Evolutionary conservation across 176 grass and related monocot genomes (phyloP), one percentile per base, ranked within the genome.

Genomic region (Typha latifolia): DNA sequence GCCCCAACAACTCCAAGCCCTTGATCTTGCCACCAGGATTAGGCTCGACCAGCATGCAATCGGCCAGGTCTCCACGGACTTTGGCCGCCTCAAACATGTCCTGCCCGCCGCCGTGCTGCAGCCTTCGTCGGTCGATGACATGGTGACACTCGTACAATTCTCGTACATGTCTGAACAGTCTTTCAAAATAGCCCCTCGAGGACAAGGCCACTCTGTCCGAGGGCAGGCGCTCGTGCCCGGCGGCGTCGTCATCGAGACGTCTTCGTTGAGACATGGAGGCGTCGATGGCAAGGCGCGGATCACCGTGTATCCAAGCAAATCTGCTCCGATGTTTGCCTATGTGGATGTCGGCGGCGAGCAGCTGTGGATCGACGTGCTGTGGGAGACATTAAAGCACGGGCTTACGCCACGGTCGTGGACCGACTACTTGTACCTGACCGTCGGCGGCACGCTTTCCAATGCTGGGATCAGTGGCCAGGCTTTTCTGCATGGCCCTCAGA

Each of bases 301-400:
- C 48, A 15, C 15, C 29, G 88, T 81, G 72, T 26, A 1, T 43
- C 65, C 2, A 66, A 72, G 0, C 22, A 55, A 10, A 43, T 43
- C 37, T 9, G 37, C 37, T 43, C 37, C 1, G 37, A 43, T 43
- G 37, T 43, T 43, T 7, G 37, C 37, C 0, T 94, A 78, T 77
- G 26, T 83, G 4, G 90, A 94, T 64, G 85, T 70, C 9, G 85
- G 85, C n/a, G 89, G 85, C n/a, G 90, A 95, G 62, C 90, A 95
- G 74, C 61, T 84, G 2, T 95, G 90, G 90, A 70, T 84, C 12
- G 61, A 89, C 81, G 82, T 95, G 63, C 77, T 95, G 69, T 49
- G 23, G 52, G 80, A 76, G 0, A 51, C 90, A 0, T 57, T 95
- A 12, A 63, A 64, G 4, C 74, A 74, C 32, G 82, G 73, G 12